Conservation (phyloP, 108 stramenopile genomes). For the Nitzschia putrida region DNA sequence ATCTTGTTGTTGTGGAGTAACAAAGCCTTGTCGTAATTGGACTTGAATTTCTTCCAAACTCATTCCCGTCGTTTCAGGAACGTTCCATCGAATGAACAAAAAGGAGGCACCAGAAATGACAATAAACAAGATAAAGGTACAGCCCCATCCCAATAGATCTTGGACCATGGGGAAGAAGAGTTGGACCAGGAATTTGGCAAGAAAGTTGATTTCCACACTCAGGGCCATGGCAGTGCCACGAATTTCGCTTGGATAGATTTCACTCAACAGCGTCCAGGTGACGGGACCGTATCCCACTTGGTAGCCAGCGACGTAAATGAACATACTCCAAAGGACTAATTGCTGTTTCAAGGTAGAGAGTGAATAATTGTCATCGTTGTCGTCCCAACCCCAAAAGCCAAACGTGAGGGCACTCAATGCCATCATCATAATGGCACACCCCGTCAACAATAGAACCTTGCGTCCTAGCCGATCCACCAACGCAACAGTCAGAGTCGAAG, state of each 20-base stretch:
- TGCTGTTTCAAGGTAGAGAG: conserved; percentile 7
- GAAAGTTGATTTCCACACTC: conserved; percentile 73
- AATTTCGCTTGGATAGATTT: conserved; percentile 71
- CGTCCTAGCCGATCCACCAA: conserved; percentile 48
- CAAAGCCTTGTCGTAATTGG: conserved; percentile 9
- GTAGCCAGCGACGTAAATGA: conserved; percentile 45
- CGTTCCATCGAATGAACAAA: conserved; percentile 53
- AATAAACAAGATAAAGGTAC: conserved; percentile 59
- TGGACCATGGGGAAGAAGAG: conserved; percentile 69
- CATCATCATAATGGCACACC: conserved; percentile 28
- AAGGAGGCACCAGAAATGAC: conserved; percentile 37
- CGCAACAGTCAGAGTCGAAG: conserved; percentile 35
- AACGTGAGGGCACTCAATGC: conserved; percentile 19
- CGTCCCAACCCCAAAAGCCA: conserved; percentile 39
- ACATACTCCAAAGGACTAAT: conserved; percentile 38
- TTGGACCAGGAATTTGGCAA: conserved; percentile 62
- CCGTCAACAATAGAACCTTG: conserved; percentile 25
- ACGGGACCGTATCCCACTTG: conserved; percentile 75
- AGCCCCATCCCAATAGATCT: conserved; percentile 56
- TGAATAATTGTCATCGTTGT: neutral
- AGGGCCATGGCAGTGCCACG: conserved; percentile 84
- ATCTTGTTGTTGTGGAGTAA: neutral
- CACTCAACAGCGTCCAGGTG: conserved; percentile 72
- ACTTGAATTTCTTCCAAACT: conserved; percentile 67
- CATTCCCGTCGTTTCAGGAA: conserved; percentile 80